Evolutionary conservation across 1,284 basidiomycete species (phyloP).

Genomic region (Spongispora temasekensis): DNA sequence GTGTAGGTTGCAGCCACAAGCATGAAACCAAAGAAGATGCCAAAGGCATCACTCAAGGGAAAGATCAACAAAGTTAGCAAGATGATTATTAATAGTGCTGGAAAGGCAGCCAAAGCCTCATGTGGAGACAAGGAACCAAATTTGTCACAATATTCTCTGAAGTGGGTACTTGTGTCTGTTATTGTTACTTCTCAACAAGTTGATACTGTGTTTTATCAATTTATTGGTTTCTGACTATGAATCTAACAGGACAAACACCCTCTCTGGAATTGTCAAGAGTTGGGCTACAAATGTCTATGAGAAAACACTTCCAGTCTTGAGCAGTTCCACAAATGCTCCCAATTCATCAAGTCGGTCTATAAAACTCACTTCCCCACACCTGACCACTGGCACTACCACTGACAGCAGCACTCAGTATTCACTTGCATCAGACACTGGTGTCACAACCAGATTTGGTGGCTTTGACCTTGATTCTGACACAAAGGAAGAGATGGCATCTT

Average conservation of each 20-base stretch:
- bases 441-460: background rate
- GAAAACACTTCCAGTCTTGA: background rate
- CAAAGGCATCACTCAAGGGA: conserved; percentile 1
- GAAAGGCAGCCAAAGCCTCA: background rate
- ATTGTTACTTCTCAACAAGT: background rate
- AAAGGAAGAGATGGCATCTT: background rate
- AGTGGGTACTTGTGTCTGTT: background rate
- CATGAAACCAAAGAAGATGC: background rate
- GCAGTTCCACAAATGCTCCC: background rate
- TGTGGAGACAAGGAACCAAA: background rate
- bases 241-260: background rate
- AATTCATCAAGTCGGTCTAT: background rate
- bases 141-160: background rate
- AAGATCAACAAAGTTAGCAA: background rate
- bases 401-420: background rate
- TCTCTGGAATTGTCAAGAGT: background rate
- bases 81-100: background rate
- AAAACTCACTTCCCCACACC: background rate
- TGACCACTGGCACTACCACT: background rate
- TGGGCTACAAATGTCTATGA: background rate
- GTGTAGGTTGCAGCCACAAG: background rate
- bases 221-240: background rate
- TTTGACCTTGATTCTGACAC: background rate
- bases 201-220: background rate
- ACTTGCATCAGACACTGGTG: background rate